These are phyloP conservation scores for Quercus phellos DNA, from an alignment of 331 rosid genomes.

Conservation along the genomic window DNA sequence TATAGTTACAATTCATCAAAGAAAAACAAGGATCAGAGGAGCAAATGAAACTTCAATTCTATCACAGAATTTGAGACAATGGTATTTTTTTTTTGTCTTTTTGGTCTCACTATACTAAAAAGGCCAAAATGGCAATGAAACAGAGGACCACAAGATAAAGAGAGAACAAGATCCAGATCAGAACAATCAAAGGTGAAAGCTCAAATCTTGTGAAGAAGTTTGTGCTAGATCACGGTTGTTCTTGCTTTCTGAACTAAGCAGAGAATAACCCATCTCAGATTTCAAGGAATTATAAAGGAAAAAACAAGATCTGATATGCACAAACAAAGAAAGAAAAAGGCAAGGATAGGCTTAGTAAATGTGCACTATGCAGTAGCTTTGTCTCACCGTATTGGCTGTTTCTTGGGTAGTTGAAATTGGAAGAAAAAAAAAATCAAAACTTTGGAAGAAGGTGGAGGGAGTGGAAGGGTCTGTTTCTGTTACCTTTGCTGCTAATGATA, in stretches of 20 bases:
- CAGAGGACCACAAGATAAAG: constrained; percentile 21
- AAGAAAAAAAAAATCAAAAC: constrained; percentile 20
- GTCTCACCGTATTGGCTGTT: constrained; percentile 21
- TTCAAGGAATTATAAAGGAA: constrained; percentile 10
- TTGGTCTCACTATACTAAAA: constrained; percentile 28
- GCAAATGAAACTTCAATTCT: constrained; percentile 17
- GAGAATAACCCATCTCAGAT: constrained; percentile 20
- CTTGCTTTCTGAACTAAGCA: constrained; percentile 12
- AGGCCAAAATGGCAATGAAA: constrained; percentile 24
- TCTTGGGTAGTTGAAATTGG: constrained; percentile 33
- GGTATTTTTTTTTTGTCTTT: constrained; percentile 14
- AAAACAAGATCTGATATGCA: constrained; percentile 50
- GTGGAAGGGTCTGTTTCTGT: background rate
- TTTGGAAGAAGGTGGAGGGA: constrained; percentile 19
- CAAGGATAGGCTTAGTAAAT: constrained; percentile 20
- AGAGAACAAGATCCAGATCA: constrained; percentile 36
- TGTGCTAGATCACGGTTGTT: constrained; percentile 20
- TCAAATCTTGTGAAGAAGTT: constrained; percentile 24
- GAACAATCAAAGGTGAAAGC: constrained; percentile 33
- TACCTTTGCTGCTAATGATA: constrained; percentile 45
- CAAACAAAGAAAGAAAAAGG: constrained; percentile 15
- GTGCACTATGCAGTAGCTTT: constrained; percentile 15
- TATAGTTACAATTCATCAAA: background rate
- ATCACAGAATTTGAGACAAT: constrained; percentile 34
- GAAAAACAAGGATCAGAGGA: constrained; percentile 20